These are phyloP conservation scores for Phytophthora hibernalis DNA, from an alignment of 352 stramenopile species.

Conservation along the genomic window DNA sequence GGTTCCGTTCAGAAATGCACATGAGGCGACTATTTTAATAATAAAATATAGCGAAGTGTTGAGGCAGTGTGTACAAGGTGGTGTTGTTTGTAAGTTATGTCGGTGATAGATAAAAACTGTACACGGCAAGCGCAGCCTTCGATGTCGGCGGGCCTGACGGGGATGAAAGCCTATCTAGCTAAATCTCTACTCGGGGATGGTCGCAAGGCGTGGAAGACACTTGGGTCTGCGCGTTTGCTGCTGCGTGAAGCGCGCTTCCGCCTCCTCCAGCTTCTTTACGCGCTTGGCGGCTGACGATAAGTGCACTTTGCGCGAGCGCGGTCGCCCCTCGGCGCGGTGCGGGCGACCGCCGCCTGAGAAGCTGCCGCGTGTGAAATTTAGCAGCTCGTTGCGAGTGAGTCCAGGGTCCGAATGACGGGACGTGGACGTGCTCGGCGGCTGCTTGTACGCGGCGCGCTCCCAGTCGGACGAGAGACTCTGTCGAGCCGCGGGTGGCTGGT, in stretches of 20 bases:
- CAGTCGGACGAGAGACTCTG: slow-evolving; percentile 57
- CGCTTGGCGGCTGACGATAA: slow-evolving; percentile 85
- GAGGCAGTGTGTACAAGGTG: slow-evolving; percentile 13
- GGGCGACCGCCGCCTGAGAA: slow-evolving; percentile 46
- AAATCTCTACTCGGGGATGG: slow-evolving; percentile 56
- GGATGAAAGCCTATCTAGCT: slow-evolving; percentile 10
- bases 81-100: slow-evolving; percentile 41
- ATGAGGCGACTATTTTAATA: no score
- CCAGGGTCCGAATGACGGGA: slow-evolving; percentile 80
- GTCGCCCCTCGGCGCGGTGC: slow-evolving; percentile 51
- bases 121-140: slow-evolving; percentile 29
- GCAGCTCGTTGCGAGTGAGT: slow-evolving; percentile 66
- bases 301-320: slow-evolving; percentile 70
- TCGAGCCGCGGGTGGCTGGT: slow-evolving; percentile 17
- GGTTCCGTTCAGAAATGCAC: no score
- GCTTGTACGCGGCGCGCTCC: slow-evolving; percentile 59
- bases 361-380: slow-evolving; percentile 69
- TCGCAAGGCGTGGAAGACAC: slow-evolving; percentile 46
- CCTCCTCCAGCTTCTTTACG: slow-evolving; percentile 84
- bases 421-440: slow-evolving; percentile 30
- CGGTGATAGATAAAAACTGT: slow-evolving; percentile 41
- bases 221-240: slow-evolving; percentile 42
- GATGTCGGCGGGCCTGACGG: slow-evolving; percentile 27
- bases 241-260: slow-evolving; percentile 72
- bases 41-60: not conserved